phyloP scores from a whole-genome alignment of 179 eudicot genomes.

The Corrigiola litoralis region DNA sequence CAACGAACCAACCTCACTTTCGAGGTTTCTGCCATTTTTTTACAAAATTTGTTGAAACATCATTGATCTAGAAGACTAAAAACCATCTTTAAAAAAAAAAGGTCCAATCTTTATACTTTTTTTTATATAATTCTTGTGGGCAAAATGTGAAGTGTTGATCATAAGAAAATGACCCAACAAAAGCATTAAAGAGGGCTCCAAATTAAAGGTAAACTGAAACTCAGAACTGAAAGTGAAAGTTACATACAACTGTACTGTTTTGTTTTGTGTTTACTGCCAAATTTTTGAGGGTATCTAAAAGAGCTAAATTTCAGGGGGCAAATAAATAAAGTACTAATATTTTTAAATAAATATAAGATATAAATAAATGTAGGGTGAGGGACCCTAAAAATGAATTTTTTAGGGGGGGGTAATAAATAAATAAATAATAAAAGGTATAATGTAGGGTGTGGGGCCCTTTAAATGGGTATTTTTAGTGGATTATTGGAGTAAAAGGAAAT shows the following conservation, averaged over 20 bases:
- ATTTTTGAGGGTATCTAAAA: neutral
- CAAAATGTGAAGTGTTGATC: constrained; percentile 19
- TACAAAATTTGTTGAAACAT: constrained; percentile 3
- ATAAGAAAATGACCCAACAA: constrained; percentile 24
- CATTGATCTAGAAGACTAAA: constrained; percentile 15
- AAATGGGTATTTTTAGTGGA: neutral
- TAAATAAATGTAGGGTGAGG: neutral
- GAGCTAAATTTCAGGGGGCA: neutral
- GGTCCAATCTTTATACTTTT: neutral
- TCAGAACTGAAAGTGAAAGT: constrained; percentile 24
- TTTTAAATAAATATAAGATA: too few species aligned
- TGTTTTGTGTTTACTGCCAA: neutral
- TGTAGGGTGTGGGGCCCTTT: neutral
- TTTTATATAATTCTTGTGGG: neutral
- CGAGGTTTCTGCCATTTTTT: constrained; percentile 47
- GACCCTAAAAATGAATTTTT: neutral
- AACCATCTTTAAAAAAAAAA: neutral
- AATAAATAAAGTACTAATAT: neutral
- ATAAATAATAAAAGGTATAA: too few species aligned
- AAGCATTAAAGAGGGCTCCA: constrained; percentile 11
- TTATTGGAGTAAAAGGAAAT: neutral
- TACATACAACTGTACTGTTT: constrained; percentile 11
- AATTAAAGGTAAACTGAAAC: constrained; percentile 25
- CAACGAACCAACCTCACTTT: constrained; percentile 73
- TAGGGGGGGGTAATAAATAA: too few species aligned